Percentiles rank a stretch among this genome's conserved stretches.
phyloP scores from a whole-genome alignment of 495 filamentous ascomycete genomes.

The Neurospora sp. region DNA sequence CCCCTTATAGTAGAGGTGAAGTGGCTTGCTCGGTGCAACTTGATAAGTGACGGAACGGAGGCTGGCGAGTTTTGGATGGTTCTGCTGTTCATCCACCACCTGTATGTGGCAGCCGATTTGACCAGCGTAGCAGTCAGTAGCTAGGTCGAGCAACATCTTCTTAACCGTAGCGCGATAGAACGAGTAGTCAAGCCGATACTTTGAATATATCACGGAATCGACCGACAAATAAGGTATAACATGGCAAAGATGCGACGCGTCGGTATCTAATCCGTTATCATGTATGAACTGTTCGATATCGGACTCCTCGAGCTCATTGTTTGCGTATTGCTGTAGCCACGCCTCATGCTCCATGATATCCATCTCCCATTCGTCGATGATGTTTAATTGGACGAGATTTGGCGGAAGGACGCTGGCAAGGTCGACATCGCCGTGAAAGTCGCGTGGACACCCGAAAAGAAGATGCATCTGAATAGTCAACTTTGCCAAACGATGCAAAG shows the following conservation, averaged over 20 bases:
- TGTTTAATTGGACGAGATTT: neutral
- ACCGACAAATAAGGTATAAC: too few relatives aligned
- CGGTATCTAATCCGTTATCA: too few relatives aligned
- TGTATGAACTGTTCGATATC: too few relatives aligned
- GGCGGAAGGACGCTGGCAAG: neutral
- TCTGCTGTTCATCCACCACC: too few relatives aligned
- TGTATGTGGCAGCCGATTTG: too few relatives aligned
- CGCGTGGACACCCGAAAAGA: neutral
- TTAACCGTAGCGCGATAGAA: neutral
- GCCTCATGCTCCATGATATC: neutral
- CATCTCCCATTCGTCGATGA: neutral
- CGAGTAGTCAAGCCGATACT: too few relatives aligned
- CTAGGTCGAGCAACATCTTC: neutral
- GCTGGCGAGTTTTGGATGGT: fast-evolving
- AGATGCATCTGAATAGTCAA: neutral
- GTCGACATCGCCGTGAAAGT: neutral
- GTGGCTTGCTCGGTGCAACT: neutral
- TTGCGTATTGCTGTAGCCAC: neutral
- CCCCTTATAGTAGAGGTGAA: too few relatives aligned
- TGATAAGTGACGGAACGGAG: neutral
- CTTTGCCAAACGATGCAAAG: neutral
- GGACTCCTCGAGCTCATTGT: too few relatives aligned
- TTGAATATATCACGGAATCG: too few relatives aligned
- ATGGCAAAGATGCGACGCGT: too few relatives aligned
- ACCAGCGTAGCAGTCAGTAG: too few relatives aligned